Evolutionary conservation across 805 yeast species (phyloP).

Genomic region (Priceomyces medius): DNA sequence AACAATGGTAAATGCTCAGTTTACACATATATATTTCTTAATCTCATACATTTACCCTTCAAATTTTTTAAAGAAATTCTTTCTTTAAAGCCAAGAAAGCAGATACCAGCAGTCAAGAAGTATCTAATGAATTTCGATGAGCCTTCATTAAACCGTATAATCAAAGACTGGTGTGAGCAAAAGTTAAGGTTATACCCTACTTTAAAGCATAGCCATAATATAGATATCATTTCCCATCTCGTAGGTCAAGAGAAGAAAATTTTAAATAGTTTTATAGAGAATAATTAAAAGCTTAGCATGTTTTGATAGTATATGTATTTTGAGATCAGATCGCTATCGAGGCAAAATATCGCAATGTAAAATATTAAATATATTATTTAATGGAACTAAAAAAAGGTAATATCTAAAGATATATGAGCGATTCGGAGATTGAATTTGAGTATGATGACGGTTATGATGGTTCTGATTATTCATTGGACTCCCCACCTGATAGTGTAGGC

Average conservation of each 20-base stretch:
- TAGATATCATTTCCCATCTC: constrained; percentile 15
- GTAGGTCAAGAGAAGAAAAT: constrained; percentile 28
- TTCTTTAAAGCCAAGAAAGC: constrained; percentile 19
- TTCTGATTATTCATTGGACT: constrained; percentile 15
- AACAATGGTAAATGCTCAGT: constrained; percentile 45
- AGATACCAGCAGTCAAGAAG: constrained; percentile 17
- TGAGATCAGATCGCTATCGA: neutral
- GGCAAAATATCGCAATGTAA: neutral
- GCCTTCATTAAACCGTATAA: constrained; percentile 11
- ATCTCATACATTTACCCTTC: constrained; percentile 28
- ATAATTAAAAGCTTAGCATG: neutral
- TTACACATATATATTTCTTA: constrained; percentile 41
- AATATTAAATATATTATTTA: no score
- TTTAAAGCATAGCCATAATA: constrained; percentile 9
- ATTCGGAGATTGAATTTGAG: constrained; percentile 11
- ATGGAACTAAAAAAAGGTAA: neutral
- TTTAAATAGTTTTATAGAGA: neutral
- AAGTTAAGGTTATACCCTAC: constrained; percentile 21
- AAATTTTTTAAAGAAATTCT: constrained; percentile 22
- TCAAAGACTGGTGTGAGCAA: constrained; percentile 26
- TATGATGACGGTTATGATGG: constrained; percentile 12
- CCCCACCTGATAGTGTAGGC: constrained; percentile 5
- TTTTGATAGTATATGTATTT: neutral
- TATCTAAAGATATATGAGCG: constrained; percentile 4
- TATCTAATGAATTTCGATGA: constrained; percentile 16